Conservation (phyloP, 208 protist genomes). For the Trypanosoma boissoni region DNA sequence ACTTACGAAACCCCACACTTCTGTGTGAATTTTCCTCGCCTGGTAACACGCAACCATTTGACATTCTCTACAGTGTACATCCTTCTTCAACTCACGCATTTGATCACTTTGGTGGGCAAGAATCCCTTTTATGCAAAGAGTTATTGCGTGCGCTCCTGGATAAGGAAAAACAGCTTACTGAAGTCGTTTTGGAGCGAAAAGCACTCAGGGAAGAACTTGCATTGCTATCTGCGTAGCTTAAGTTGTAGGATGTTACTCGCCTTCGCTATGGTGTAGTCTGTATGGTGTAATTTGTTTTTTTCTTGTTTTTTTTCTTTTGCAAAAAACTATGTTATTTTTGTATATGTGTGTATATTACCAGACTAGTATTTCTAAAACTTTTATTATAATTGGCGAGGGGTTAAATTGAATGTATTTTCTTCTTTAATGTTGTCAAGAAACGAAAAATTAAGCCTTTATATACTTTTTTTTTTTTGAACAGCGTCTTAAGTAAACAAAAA, state of each 20-base stretch:
- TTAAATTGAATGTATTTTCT: too few species aligned
- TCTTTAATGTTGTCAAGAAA: slow-evolving; percentile 2
- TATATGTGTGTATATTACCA: too few species aligned
- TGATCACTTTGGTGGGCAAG: slow-evolving; percentile 16
- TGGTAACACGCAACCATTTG: background rate
- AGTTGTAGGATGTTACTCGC: too few species aligned
- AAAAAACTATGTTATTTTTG: too few species aligned
- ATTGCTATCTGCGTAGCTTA: background rate
- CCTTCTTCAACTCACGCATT: slow-evolving; percentile 9
- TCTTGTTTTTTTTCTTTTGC: background rate
- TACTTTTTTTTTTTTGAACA: background rate
- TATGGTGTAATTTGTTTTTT: slow-evolving; percentile 7
- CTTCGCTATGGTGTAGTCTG: too few species aligned
- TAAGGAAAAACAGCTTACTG: slow-evolving; percentile 65
- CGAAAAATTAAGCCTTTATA: background rate
- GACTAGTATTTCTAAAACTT: too few species aligned
- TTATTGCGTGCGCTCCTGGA: slow-evolving; percentile 64
- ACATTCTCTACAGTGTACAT: background rate
- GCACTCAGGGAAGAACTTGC: background rate
- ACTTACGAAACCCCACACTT: slow-evolving; percentile 3
- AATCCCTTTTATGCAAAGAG: slow-evolving; percentile 38
- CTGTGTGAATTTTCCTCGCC: background rate
- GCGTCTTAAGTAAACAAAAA: background rate
- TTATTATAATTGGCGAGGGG: too few species aligned
- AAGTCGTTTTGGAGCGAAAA: slow-evolving; percentile 41